Conservation (phyloP, 495 filamentous ascomycete genomes). For the Jackrogersella multiformis region DNA sequence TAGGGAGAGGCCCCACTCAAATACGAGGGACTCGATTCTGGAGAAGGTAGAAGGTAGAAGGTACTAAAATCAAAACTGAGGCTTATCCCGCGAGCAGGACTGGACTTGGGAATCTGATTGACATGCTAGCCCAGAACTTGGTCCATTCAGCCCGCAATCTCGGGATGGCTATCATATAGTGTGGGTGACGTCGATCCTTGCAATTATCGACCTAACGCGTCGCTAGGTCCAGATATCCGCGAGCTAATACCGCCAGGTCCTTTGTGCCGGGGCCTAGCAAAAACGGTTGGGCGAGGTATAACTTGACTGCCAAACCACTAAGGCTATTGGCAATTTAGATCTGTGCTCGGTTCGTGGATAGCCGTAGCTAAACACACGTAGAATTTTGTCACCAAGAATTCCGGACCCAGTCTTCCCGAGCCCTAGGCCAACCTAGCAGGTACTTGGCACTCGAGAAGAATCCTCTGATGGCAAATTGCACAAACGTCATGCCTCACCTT, state of each 20-base stretch:
- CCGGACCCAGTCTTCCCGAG: slow-evolving; percentile 15
- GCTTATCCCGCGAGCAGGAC: slow-evolving; percentile 7
- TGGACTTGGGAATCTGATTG: not conserved
- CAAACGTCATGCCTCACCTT: slow-evolving; percentile 19
- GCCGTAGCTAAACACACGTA: slow-evolving; percentile 1
- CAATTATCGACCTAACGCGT: slow-evolving; percentile 24
- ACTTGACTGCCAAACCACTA: slow-evolving; percentile 11
- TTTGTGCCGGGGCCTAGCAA: slow-evolving; percentile 1
- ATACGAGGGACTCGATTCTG: slow-evolving; percentile 14
- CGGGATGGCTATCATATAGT: slow-evolving; percentile 12
- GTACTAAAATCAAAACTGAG: slow-evolving; percentile 16
- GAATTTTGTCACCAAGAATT: slow-evolving; percentile 17
- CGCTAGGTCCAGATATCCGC: slow-evolving; percentile 11
- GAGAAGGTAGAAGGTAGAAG: not conserved
- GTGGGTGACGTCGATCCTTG: slow-evolving; percentile 32
- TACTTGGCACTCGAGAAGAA: slow-evolving; percentile 18
- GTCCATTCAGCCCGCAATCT: slow-evolving; percentile 37
- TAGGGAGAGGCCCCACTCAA: slow-evolving; percentile 23
- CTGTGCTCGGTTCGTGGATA: slow-evolving; percentile 24
- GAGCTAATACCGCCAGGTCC: slow-evolving; percentile 5
- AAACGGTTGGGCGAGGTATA: slow-evolving; percentile 5
- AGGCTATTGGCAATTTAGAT: slow-evolving; percentile 32
- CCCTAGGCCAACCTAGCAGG: not conserved
- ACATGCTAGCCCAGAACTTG: slow-evolving; percentile 23
- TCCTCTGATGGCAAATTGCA: slow-evolving; percentile 8